These are phyloP conservation scores for Mycena epipterygia DNA, from an alignment of 768 basidiomycete species.

Conservation along the genomic window DNA sequence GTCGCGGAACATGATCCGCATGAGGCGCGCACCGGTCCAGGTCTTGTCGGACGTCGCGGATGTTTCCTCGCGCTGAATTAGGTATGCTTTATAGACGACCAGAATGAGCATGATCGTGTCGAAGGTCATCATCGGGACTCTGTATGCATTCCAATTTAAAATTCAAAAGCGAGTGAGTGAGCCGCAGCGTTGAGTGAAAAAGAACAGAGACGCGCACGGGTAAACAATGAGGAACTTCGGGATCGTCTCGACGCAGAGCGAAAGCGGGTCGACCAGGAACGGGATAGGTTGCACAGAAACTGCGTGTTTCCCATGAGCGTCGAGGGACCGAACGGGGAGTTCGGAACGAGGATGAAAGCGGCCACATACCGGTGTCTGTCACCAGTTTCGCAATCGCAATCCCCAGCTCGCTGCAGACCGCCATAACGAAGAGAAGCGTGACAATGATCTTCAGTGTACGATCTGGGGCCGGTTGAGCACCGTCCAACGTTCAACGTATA, in stretches of 20 bases:
- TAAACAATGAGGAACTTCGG: constrained; percentile 11
- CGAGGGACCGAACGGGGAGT: not conserved
- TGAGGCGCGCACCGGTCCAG: constrained; percentile 6
- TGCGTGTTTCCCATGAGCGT: not conserved
- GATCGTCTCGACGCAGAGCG: constrained; percentile 11
- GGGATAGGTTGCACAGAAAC: constrained; percentile 5
- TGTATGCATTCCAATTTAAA: no score
- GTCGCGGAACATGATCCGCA: constrained; percentile 22
- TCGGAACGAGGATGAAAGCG: not conserved
- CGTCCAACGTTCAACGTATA: not conserved
- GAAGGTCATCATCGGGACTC: constrained; percentile 22
- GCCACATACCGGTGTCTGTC: not conserved
- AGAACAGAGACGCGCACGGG: not conserved
- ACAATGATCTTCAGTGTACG: constrained; percentile 3
- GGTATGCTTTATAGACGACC: constrained; percentile 14
- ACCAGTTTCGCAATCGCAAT: constrained; percentile 16
- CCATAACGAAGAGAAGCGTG: not conserved
- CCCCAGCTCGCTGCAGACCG: not conserved
- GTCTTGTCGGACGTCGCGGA: not conserved
- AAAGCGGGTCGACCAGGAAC: constrained; percentile 1
- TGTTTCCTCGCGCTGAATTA: constrained; percentile 5
- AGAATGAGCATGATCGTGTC: constrained; percentile 16
- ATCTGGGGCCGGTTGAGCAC: not conserved
- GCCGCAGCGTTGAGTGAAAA: no score
- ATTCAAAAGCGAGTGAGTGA: not conserved